phyloP scores from a whole-genome alignment of 176 grass and related monocot genomes.

The Triticum aestivum region DNA sequence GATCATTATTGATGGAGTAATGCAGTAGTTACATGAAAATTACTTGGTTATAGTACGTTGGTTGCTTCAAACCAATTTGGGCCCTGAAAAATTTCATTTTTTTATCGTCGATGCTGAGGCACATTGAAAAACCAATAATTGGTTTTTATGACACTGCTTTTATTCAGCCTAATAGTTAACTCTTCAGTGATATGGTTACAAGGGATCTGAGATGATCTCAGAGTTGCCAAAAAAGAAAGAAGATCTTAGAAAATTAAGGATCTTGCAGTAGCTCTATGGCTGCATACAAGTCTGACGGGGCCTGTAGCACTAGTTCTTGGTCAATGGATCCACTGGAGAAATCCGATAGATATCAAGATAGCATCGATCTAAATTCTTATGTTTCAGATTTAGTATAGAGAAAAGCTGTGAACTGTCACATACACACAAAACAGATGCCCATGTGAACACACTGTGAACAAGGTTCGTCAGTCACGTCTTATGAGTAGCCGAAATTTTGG shows the following conservation, averaged over 20 bases:
- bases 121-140: not conserved
- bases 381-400: not conserved
- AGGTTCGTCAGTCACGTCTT: not conserved
- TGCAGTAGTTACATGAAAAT: not conserved
- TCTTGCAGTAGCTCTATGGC: not conserved
- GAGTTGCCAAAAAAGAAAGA: no score
- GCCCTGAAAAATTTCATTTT: not conserved
- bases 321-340: not conserved
- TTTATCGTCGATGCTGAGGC: not conserved
- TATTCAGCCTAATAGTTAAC: not conserved
- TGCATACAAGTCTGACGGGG: not conserved
- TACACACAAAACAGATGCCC: not conserved
- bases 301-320: not conserved
- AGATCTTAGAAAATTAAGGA: not conserved
- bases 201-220: no score
- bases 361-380: not conserved
- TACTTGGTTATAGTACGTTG: not conserved
- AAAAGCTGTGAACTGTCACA: not conserved
- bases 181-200: not conserved
- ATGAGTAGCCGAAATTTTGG: not conserved
- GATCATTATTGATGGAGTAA: not conserved
- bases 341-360: not conserved
- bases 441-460: not conserved
- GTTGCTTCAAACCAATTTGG: not conserved
- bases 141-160: not conserved